Conservation (phyloP, 345 rosid species). For the Sonneratia caseolaris region DNA sequence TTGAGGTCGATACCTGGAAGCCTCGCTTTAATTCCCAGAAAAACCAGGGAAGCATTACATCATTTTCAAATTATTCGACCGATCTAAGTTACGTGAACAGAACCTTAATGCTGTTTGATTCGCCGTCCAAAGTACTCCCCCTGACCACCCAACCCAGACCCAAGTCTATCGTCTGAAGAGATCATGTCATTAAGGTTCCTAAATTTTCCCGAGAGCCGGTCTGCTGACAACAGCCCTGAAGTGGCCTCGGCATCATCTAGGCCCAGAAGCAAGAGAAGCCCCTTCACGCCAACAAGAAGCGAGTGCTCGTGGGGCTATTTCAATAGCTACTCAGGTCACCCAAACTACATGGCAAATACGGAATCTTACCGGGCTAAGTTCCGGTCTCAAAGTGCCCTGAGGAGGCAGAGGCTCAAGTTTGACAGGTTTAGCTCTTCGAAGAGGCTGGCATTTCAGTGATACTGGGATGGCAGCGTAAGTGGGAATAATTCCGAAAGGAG, state of each 20-base stretch:
- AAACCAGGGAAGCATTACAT: conserved; percentile 14
- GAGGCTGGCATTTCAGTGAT: conserved; percentile 39
- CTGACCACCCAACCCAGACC: conserved; percentile 21
- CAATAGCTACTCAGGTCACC: conserved; percentile 51
- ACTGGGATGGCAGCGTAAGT: conserved; percentile 22
- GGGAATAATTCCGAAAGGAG: conserved; percentile 32
- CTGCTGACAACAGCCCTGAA: conserved; percentile 69
- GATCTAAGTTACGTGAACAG: conserved; percentile 26
- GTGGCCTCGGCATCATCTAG: conserved; percentile 45
- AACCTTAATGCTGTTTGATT: conserved; percentile 28
- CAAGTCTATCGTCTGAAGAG: conserved; percentile 34
- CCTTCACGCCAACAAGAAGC: conserved; percentile 70
- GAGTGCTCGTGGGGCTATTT: conserved; percentile 63
- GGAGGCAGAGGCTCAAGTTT: conserved; percentile 74
- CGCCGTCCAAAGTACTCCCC: conserved; percentile 46
- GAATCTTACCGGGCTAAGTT: conserved; percentile 71
- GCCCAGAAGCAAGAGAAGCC: conserved; percentile 62
- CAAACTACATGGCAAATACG: conserved; percentile 88
- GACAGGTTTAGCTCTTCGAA: conserved; percentile 32
- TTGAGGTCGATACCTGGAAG: conserved; percentile 96
- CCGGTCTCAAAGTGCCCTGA: conserved; percentile 86
- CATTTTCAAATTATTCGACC: conserved; percentile 13
- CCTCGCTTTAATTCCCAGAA: conserved; percentile 39
- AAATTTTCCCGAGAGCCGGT: conserved; percentile 22
- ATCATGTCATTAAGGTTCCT: conserved; percentile 28